These are phyloP conservation scores for Dentipellis sp. DNA, from an alignment of 768 basidiomycete species.

Conservation along the genomic window DNA sequence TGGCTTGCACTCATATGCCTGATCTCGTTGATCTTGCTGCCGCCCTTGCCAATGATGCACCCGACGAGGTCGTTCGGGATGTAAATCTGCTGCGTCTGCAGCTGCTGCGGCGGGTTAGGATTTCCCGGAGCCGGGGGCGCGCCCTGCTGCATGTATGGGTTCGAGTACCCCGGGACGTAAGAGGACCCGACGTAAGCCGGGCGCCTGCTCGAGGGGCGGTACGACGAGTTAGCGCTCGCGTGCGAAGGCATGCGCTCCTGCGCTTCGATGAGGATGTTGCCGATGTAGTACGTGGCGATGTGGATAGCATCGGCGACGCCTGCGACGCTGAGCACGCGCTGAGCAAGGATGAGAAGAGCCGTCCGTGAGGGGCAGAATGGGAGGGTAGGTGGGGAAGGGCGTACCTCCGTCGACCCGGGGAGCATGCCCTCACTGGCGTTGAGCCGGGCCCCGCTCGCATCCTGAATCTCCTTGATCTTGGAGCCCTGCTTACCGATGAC, in stretches of 20 bases:
- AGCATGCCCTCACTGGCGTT: conserved; percentile 99
- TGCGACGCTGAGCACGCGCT: conserved; percentile 96
- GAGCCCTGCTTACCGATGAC: conserved; percentile 96
- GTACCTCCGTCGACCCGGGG: conserved; percentile 97
- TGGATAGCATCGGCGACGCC: conserved; percentile 99
- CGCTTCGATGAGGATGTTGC: conserved; percentile 92
- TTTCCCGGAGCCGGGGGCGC: conserved; percentile 28
- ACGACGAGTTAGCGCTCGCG: conserved; percentile 41
- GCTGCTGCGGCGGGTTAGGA: conserved; percentile 50
- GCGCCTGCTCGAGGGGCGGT: conserved; percentile 58
- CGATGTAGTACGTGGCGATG: conserved; percentile 99
- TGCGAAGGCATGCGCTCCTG: conserved; percentile 75
- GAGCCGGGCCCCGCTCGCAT: conserved; percentile 90
- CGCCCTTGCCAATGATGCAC: conserved; percentile 96
- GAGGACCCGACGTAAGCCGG: conserved; percentile 45
- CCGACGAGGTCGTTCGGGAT: conserved; percentile 97
- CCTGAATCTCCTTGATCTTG: conserved; percentile 99
- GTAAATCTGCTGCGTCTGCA: conserved; percentile 96
- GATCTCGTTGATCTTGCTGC: conserved; percentile 98
- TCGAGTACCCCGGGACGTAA: conserved; percentile 61
- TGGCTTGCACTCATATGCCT: conserved; percentile 90
- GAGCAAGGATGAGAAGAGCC: conserved; percentile 12
- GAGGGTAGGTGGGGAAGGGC: background rate
- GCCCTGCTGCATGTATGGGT: conserved; percentile 26
- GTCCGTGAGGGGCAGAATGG: conserved; percentile 7